Percentiles rank a stretch among this genome's conserved stretches.
Evolutionary conservation across 2,329 filamentous ascomycete genomes (phyloP).

Genomic region (Hymenoscyphus salicellus): DNA sequence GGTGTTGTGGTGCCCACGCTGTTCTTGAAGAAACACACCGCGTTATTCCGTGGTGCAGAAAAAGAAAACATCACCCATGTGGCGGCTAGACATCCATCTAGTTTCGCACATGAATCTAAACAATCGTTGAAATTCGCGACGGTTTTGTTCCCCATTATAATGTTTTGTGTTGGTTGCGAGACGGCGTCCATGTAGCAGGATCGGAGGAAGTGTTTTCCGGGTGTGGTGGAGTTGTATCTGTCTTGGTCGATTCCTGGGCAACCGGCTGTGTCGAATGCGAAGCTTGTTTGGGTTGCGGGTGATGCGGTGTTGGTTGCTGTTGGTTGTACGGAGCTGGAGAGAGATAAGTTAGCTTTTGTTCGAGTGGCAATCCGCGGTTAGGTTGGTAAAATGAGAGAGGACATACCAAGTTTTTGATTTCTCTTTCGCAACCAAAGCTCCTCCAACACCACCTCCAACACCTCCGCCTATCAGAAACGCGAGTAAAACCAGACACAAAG

Average conservation of each 20-base stretch:
- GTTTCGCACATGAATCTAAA: slow-evolving; percentile 20
- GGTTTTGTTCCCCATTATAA: slow-evolving; percentile 20
- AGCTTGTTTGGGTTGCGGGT: slow-evolving; percentile 14
- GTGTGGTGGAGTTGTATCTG: slow-evolving; percentile 16
- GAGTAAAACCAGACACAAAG: slow-evolving; percentile 12
- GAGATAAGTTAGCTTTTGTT: neutral
- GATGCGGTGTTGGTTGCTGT: slow-evolving; percentile 11
- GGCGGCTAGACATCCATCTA: slow-evolving; percentile 21
- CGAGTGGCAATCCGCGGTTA: neutral
- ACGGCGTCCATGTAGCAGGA: slow-evolving; percentile 19
- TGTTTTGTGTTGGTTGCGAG: slow-evolving; percentile 15
- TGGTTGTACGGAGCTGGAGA: slow-evolving; percentile 1
- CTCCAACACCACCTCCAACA: slow-evolving; percentile 22
- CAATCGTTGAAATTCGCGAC: slow-evolving; percentile 17
- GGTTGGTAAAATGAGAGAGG: neutral
- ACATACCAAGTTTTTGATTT: slow-evolving; percentile 14
- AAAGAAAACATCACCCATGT: slow-evolving; percentile 28
- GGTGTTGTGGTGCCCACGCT: neutral
- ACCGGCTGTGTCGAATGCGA: slow-evolving; percentile 21
- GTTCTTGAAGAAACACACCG: slow-evolving; percentile 26
- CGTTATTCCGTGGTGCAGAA: slow-evolving; percentile 18
- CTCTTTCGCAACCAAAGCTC: slow-evolving; percentile 13
- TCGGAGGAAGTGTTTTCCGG: slow-evolving; percentile 19
- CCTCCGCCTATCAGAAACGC: slow-evolving; percentile 22
- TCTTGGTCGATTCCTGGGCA: slow-evolving; percentile 23